These are phyloP conservation scores for Pterulicium gracile DNA, from an alignment of 1,284 basidiomycete genomes.

Conservation along the genomic window DNA sequence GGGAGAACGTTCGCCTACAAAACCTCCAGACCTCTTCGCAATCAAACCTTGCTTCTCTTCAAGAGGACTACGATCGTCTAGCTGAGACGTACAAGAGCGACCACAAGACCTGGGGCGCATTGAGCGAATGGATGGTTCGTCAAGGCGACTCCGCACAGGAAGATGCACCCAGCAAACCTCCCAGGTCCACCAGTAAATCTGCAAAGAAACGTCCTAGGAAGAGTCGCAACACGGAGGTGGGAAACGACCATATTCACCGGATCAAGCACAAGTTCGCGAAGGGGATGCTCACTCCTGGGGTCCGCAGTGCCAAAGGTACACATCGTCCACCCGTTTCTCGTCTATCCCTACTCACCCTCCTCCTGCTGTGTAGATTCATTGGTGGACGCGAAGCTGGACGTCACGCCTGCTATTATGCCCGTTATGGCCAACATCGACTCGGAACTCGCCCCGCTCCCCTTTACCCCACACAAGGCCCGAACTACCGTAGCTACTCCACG, in stretches of 20 bases:
- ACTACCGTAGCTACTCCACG: neutral
- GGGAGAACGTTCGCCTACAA: neutral
- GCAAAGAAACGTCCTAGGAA: neutral
- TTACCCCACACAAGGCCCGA: neutral
- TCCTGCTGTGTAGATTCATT: slow-evolving; percentile 12
- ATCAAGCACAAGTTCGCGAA: neutral
- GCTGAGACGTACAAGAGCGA: slow-evolving; percentile 35
- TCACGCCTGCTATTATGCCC: neutral
- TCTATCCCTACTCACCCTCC: neutral
- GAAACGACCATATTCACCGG: neutral
- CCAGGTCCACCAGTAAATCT: neutral
- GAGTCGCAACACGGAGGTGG: neutral
- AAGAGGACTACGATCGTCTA: neutral
- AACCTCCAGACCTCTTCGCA: neutral
- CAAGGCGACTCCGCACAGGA: slow-evolving; percentile 24
- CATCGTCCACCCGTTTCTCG: neutral
- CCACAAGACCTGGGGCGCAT: slow-evolving; percentile 35
- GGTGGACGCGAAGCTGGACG: neutral
- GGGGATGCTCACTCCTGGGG: neutral
- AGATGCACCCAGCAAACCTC: slow-evolving; percentile 9
- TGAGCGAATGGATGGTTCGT: slow-evolving; percentile 34
- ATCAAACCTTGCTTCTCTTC: neutral
- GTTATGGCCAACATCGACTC: neutral
- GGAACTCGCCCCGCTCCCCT: neutral
- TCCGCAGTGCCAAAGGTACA: neutral